These are phyloP conservation scores for Pseudocercospora vitis DNA, from an alignment of 2,329 filamentous ascomycete species.

Conservation along the genomic window DNA sequence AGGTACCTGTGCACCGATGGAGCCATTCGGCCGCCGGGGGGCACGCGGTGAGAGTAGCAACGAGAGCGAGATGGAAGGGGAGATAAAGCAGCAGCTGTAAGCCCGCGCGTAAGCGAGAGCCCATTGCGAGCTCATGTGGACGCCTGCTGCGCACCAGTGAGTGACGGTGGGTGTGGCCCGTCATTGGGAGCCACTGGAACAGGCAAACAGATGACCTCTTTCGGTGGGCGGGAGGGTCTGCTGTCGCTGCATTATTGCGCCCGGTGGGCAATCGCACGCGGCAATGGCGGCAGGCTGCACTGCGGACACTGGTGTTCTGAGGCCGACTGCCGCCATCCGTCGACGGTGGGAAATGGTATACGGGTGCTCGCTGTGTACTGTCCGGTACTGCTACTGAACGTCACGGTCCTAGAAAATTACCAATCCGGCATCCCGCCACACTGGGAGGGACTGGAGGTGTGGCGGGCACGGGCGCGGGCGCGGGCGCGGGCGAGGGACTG, in stretches of 20 bases:
- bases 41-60: not conserved
- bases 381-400: no score
- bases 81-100: slow-evolving; percentile 8
- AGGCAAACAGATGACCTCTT: slow-evolving; percentile 25
- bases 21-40: slow-evolving; percentile 12
- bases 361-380: no score
- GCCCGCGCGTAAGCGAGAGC: slow-evolving; percentile 21
- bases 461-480: no score
- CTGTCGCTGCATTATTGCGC: slow-evolving; percentile 5
- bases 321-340: no score
- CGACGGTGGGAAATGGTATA: no score
- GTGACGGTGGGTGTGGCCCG: slow-evolving; percentile 20
- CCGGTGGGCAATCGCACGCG: not conserved
- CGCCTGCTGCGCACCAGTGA: slow-evolving; percentile 13
- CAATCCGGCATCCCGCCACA: no score
- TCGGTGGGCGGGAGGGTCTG: slow-evolving; percentile 8
- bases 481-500: no score
- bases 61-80: slow-evolving; percentile 5
- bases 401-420: no score
- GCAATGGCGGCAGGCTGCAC: not conserved
- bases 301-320: no score
- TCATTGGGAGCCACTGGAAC: slow-evolving; percentile 19
- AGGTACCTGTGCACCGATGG: slow-evolving; percentile 1
- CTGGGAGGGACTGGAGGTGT: not conserved
- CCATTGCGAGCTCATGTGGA: slow-evolving; percentile 7